These are phyloP conservation scores for Colletotrichum orbiculare DNA, from an alignment of 2,329 filamentous ascomycete genomes.

Conservation along the genomic window DNA sequence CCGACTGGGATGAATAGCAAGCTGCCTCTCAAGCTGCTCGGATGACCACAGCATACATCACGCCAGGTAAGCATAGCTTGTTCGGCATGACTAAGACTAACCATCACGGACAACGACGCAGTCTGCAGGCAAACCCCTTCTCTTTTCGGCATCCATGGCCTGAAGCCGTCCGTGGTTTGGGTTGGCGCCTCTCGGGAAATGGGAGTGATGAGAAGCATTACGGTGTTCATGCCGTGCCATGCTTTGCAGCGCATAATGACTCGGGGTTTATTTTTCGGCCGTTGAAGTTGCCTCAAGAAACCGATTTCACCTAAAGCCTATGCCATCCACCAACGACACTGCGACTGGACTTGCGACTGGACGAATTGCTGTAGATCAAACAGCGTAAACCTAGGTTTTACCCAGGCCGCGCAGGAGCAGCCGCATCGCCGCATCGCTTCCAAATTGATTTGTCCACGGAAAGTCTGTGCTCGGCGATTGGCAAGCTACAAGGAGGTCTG, in stretches of 20 bases:
- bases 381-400: conserved; percentile 21
- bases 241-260: conserved; percentile 5
- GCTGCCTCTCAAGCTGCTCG: no score
- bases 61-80: no score
- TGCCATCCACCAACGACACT: background rate
- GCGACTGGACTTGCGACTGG: conserved; percentile 23
- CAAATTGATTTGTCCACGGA: conserved; percentile 4
- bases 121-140: background rate
- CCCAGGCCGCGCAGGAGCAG: conserved; percentile 20
- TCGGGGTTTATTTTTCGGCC: conserved; percentile 1
- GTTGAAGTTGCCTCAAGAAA: conserved; percentile 16
- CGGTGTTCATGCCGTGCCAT: conserved; percentile 17
- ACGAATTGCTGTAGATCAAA: conserved; percentile 34
- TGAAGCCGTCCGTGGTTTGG: background rate
- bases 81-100: background rate
- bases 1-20: no score
- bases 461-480: conserved; percentile 13
- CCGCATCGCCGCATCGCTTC: conserved; percentile 21
- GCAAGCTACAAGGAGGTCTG: conserved; percentile 13
- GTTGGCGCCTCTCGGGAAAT: conserved; percentile 9
- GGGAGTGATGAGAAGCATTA: conserved; percentile 12
- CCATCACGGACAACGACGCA: background rate
- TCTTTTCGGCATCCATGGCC: no score
- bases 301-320: conserved; percentile 14
- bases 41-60: no score